Percentiles rank a stretch among this genome's conserved stretches.
Conservation (phyloP, 345 rosid species). For the Lumnitzera littorea region DNA sequence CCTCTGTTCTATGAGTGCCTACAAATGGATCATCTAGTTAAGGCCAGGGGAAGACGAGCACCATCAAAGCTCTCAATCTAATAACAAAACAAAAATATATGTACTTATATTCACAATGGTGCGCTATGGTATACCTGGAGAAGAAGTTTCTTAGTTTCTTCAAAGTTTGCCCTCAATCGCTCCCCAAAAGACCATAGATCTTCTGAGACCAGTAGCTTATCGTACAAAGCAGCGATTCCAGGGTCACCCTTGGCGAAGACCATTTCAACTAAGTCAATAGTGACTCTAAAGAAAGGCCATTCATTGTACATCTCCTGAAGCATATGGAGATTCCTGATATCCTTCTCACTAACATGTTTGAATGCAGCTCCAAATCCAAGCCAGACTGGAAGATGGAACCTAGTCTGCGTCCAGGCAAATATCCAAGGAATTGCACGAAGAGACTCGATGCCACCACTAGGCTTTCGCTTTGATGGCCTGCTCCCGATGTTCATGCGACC, state of each 20-base stretch:
- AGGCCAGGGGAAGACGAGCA: too few species aligned
- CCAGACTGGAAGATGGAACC: conserved; percentile 99
- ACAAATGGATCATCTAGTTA: too few species aligned
- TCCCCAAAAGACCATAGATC: conserved; percentile 78
- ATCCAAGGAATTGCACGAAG: conserved; percentile 99
- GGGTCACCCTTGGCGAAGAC: conserved; percentile 99
- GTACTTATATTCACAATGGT: not conserved
- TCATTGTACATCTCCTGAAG: conserved; percentile 79
- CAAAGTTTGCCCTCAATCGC: conserved; percentile 52
- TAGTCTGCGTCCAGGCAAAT: conserved; percentile 99
- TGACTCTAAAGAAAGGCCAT: conserved; percentile 97
- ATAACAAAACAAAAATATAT: not conserved
- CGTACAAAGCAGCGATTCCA: conserved; percentile 77
- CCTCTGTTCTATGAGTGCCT: too few species aligned
- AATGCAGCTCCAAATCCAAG: conserved; percentile 94
- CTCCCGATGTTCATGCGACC: conserved; percentile 99
- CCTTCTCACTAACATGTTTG: conserved; percentile 58
- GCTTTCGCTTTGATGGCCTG: conserved; percentile 91
- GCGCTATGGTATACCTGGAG: conserved; percentile 50
- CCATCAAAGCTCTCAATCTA: too few species aligned
- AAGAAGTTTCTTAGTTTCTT: conserved; percentile 80
- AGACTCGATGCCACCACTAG: conserved; percentile 93
- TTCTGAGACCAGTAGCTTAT: conserved; percentile 79
- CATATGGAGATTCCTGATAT: conserved; percentile 68
- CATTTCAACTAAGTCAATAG: conserved; percentile 96